These are phyloP conservation scores for Trypanosoma lewisi DNA, from an alignment of 208 protist species.

Conservation along the genomic window DNA sequence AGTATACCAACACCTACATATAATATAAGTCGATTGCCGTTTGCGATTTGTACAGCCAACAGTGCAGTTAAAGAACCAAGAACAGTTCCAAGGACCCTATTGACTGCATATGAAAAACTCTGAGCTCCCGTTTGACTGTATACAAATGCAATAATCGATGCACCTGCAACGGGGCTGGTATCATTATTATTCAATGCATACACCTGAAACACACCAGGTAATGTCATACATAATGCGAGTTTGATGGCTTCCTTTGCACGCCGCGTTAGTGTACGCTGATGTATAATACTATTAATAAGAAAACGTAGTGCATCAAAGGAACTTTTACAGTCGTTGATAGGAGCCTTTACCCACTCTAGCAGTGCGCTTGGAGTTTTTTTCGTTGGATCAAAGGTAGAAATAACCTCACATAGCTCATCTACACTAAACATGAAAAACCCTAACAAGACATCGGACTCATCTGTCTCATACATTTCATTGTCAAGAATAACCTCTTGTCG, in stretches of 20 bases:
- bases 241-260: conserved; percentile 90
- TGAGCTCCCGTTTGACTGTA: conserved; percentile 87
- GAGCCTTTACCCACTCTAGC: conserved; percentile 41
- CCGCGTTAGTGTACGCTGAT: conserved; percentile 63
- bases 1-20: conserved; percentile 75
- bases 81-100: conserved; percentile 84
- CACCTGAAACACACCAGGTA: conserved; percentile 85
- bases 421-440: conserved; percentile 92
- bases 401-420: conserved; percentile 84
- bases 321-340: conserved; percentile 66
- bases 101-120: conserved; percentile 87
- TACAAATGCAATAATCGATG: conserved; percentile 85
- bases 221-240: conserved; percentile 83
- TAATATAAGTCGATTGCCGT: conserved; percentile 50
- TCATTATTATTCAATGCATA: conserved; percentile 73
- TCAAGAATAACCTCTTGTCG: conserved; percentile 87
- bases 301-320: conserved; percentile 48
- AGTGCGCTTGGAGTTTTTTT: conserved; percentile 48
- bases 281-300: conserved; percentile 49
- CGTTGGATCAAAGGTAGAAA: conserved; percentile 66
- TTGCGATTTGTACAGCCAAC: conserved; percentile 69
- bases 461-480: conserved; percentile 90
- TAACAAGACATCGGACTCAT: conserved; percentile 85
- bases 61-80: conserved; percentile 70
- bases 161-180: conserved; percentile 79